A percentile compares a stretch with the other conserved stretches of the same genome.
These are phyloP conservation scores for Cladophialophora bantiana DNA, from an alignment of 2,329 filamentous ascomycete species.

Conservation along the genomic window DNA sequence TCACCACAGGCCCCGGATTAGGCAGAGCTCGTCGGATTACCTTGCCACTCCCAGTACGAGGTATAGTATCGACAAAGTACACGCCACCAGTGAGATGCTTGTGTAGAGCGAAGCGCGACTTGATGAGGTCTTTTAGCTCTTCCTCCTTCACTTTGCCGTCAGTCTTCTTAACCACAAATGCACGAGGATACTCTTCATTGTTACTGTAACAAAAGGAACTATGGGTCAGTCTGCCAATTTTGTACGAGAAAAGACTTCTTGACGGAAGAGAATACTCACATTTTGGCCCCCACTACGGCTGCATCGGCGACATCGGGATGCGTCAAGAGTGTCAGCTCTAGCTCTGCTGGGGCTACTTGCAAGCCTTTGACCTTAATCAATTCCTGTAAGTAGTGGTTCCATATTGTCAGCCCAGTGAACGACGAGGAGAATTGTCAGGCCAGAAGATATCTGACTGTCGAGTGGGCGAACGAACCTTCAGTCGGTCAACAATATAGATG, in stretches of 20 bases:
- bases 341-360: constrained; percentile 68
- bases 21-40: not conserved
- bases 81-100: not conserved
- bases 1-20: too few species aligned
- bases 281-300: constrained; percentile 60
- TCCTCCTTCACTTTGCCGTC: not conserved
- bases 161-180: not conserved
- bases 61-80: not conserved
- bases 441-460: not conserved
- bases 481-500: constrained; percentile 79
- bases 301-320: constrained; percentile 58
- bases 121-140: not conserved
- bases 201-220: too few species aligned
- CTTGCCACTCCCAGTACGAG: not conserved
- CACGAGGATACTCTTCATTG: not conserved
- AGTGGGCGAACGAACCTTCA: constrained; percentile 49
- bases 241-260: not conserved
- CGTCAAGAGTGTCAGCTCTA: constrained; percentile 55
- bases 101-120: not conserved
- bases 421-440: not conserved
- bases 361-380: constrained; percentile 67
- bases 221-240: not conserved
- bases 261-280: constrained; percentile 45
- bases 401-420: constrained; percentile 41
- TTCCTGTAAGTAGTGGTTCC: constrained; percentile 37